Evolutionary conservation across 495 filamentous ascomycete species (phyloP).

Genomic region (Tuber microsphaerosporum): DNA sequence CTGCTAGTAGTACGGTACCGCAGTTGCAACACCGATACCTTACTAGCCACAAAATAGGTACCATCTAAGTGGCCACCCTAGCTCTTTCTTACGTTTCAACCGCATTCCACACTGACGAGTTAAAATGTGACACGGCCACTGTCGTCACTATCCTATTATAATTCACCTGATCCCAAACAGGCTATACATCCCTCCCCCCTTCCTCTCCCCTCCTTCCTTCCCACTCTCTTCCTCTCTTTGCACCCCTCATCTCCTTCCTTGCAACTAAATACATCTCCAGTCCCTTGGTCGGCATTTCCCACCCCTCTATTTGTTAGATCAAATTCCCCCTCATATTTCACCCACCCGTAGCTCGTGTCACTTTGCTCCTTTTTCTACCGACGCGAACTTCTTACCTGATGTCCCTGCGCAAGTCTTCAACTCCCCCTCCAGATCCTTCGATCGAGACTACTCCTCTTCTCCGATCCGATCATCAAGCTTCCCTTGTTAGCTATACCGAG

Average conservation of each 20-base stretch:
- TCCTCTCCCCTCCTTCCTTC: not conserved
- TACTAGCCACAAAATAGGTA: too few relatives aligned
- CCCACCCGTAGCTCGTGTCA: not conserved
- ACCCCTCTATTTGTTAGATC: not conserved
- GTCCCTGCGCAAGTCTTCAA: not conserved
- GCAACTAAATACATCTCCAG: not conserved
- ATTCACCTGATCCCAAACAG: too few relatives aligned
- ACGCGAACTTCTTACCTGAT: not conserved
- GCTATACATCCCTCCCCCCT: not conserved
- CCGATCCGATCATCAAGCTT: not conserved
- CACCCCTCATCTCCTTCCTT: not conserved
- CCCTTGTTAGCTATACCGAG: not conserved
- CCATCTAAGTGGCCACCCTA: too few relatives aligned
- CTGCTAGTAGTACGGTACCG: too few relatives aligned
- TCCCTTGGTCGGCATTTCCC: not conserved
- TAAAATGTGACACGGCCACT: too few relatives aligned
- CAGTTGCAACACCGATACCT: too few relatives aligned
- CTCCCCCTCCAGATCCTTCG: not conserved
- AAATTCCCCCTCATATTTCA: not conserved
- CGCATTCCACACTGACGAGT: too few relatives aligned
- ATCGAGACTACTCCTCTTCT: not conserved
- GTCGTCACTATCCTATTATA: too few relatives aligned
- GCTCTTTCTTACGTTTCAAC: too few relatives aligned
- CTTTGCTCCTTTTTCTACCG: not conserved
- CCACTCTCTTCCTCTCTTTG: not conserved